Conservation (phyloP, 306 rosid genomes). For the Rubus parviflorus region DNA sequence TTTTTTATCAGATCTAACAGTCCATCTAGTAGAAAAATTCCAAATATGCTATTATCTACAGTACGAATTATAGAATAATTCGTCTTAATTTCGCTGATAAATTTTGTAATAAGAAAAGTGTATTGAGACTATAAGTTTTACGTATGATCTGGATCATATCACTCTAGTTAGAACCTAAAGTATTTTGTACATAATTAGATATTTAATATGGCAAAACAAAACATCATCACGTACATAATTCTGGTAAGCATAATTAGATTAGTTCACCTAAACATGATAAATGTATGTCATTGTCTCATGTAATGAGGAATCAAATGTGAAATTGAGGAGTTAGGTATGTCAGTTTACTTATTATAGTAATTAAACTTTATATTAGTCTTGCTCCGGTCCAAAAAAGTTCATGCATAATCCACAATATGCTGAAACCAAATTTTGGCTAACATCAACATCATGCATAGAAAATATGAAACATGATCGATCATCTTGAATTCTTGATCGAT, state of each 20-base stretch:
- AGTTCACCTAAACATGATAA: constrained; percentile 1
- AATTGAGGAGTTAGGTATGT: not conserved
- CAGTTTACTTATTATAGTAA: not conserved
- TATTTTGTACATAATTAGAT: too few relatives aligned
- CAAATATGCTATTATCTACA: too few relatives aligned
- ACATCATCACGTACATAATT: not conserved
- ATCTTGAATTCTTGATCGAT: not conserved
- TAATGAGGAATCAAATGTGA: not conserved
- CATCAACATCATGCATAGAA: not conserved
- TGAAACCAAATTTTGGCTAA: not conserved
- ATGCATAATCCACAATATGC: too few relatives aligned
- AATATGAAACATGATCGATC: not conserved
- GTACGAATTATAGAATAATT: too few relatives aligned
- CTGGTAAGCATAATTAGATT: not conserved
- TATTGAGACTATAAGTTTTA: too few relatives aligned
- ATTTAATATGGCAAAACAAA: not conserved
- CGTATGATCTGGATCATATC: too few relatives aligned
- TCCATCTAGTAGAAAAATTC: too few relatives aligned
- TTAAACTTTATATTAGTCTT: not conserved
- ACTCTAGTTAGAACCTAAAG: not conserved
- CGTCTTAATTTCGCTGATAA: too few relatives aligned
- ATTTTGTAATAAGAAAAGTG: too few relatives aligned
- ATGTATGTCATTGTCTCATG: not conserved
- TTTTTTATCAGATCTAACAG: too few relatives aligned
- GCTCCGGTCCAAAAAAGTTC: not conserved